phyloP scores from a whole-genome alignment of 2,329 filamentous ascomycete genomes.

The Aspergillus ruber region DNA sequence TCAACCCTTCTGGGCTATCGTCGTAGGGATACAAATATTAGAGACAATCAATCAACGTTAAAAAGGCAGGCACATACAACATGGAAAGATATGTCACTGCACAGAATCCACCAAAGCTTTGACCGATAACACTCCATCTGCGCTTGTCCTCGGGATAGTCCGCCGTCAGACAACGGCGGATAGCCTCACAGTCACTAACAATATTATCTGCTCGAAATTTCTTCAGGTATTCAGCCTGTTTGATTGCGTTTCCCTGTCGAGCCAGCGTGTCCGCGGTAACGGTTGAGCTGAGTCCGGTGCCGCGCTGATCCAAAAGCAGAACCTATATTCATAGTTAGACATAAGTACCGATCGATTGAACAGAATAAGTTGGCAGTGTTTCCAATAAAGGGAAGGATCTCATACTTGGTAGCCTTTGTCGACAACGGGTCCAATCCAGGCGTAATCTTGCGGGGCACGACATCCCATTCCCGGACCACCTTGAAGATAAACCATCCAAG shows the following conservation, averaged over 20 bases:
- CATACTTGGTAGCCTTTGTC: conserved; percentile 72
- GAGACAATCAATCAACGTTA: neutral
- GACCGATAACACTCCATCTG: conserved; percentile 81
- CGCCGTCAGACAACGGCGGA: conserved; percentile 66
- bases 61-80: conserved; percentile 38
- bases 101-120: conserved; percentile 89
- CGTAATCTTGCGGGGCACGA: conserved; percentile 64
- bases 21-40: conserved; percentile 1
- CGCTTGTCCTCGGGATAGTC: conserved; percentile 63
- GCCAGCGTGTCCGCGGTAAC: conserved; percentile 67
- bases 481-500: conserved; percentile 67
- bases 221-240: conserved; percentile 74
- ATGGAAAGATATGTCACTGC: conserved; percentile 76
- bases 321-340: conserved; percentile 29
- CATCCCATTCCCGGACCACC: conserved; percentile 81
- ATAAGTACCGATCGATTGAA: neutral
- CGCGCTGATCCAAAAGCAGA: conserved; percentile 83
- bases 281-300: conserved; percentile 77
- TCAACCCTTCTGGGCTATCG: conserved; percentile 61
- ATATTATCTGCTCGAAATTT: conserved; percentile 85
- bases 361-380: neutral
- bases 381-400: neutral
- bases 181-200: conserved; percentile 80
- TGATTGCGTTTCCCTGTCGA: conserved; percentile 54
- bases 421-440: conserved; percentile 64